phyloP scores from a whole-genome alignment of 163 green algal species.

The Coccomyxa subellipsoidea region DNA sequence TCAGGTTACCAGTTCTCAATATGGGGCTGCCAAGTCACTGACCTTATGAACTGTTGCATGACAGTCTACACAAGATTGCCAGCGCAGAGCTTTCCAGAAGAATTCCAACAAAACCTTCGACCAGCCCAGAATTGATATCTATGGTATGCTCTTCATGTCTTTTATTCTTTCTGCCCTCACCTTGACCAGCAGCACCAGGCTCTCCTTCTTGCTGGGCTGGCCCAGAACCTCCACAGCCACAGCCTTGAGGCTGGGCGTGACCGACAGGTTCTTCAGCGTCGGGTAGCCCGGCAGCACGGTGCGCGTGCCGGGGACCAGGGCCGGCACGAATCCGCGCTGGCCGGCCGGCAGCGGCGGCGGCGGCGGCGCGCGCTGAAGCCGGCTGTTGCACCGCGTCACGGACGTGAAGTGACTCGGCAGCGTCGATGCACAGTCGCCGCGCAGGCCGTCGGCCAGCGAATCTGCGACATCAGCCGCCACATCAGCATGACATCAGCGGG shows the following conservation, averaged over 20 bases:
- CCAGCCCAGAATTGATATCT: too few species aligned
- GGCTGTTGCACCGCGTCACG: conserved; percentile 37
- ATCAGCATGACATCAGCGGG: neutral
- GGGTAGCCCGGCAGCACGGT: conserved; percentile 58
- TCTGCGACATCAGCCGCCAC: neutral
- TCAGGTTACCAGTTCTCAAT: too few species aligned
- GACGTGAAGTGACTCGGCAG: conserved; percentile 52
- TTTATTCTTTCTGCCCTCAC: too few species aligned
- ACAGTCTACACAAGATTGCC: too few species aligned
- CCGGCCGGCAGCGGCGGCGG: conserved; percentile 59
- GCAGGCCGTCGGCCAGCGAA: neutral
- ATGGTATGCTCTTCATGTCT: too few species aligned
- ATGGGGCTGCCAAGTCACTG: too few species aligned
- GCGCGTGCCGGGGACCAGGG: conserved; percentile 34
- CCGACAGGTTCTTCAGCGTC: conserved; percentile 70
- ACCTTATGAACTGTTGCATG: too few species aligned
- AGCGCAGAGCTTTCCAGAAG: too few species aligned
- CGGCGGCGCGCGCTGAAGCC: conserved; percentile 30
- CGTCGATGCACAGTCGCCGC: conserved; percentile 59
- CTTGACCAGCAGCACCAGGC: conserved; percentile 72
- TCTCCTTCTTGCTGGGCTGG: conserved; percentile 76
- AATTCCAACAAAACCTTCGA: too few species aligned
- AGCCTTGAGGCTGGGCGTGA: conserved; percentile 41
- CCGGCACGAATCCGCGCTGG: conserved; percentile 60
- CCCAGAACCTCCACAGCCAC: conserved; percentile 80